Evolutionary conservation across 345 rosid species (phyloP).

Genomic region (Kandelia obovata): DNA sequence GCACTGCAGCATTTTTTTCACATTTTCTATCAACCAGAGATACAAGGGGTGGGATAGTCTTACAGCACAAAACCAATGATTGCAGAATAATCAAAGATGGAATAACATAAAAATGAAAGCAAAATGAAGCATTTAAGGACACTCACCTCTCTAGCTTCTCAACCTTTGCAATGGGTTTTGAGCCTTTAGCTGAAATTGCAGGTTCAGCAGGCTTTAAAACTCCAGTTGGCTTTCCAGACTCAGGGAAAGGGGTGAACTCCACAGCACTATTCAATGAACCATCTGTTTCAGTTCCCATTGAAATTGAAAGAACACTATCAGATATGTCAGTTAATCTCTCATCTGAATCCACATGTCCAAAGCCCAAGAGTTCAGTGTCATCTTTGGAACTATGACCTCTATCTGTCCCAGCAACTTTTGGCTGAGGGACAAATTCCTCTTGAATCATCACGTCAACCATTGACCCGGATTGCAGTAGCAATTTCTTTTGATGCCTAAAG

Average conservation of each 20-base stretch:
- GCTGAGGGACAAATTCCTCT: constrained; percentile 3
- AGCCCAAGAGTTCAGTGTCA: constrained; percentile 66
- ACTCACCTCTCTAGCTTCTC: constrained; percentile 50
- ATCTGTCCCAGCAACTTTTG: constrained; percentile 30
- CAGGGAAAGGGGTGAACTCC: constrained; percentile 78
- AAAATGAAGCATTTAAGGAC: constrained; percentile 1
- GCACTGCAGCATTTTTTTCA: too few relatives aligned
- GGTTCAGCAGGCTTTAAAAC: constrained; percentile 7
- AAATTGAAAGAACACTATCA: constrained; percentile 80
- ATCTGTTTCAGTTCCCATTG: constrained; percentile 94
- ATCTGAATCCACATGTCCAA: constrained; percentile 66
- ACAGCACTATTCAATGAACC: constrained; percentile 61
- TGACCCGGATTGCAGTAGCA: constrained; percentile 34
- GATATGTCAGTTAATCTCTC: constrained; percentile 95
- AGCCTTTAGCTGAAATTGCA: not conserved
- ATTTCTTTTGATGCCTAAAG: constrained; percentile 33
- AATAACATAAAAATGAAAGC: not conserved
- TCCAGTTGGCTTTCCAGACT: constrained; percentile 40
- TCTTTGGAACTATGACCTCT: constrained; percentile 43
- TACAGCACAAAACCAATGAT: too few relatives aligned
- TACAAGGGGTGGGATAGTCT: too few relatives aligned
- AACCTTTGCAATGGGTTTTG: constrained; percentile 2
- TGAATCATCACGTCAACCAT: constrained; percentile 9
- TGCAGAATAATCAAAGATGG: not conserved
- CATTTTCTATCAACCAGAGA: too few relatives aligned